A percentile compares a stretch with the other conserved stretches of the same genome.
These are phyloP conservation scores for Penicillium verrucosum DNA, from an alignment of 2,329 filamentous ascomycete genomes.

Conservation along the genomic window DNA sequence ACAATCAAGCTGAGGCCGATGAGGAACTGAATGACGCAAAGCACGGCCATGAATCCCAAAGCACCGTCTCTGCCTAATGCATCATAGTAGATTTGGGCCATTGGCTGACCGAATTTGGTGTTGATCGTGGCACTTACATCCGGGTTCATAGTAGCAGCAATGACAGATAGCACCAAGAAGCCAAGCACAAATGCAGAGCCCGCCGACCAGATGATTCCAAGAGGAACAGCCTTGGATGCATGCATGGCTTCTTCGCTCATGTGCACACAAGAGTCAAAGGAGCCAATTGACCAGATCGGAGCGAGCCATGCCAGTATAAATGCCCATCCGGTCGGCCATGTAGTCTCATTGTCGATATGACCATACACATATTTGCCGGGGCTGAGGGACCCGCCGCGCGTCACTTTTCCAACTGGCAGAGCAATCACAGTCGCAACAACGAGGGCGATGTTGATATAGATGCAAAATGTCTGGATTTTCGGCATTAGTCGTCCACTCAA, in stretches of 20 bases:
- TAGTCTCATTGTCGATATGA: conserved; percentile 55
- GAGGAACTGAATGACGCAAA: conserved; percentile 61
- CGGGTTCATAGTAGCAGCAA: conserved; percentile 57
- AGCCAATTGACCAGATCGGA: conserved; percentile 59
- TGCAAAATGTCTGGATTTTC: conserved; percentile 56
- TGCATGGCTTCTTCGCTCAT: conserved; percentile 62
- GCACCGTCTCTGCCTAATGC: conserved; percentile 59
- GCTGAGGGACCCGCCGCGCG: conserved; percentile 30
- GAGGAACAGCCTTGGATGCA: conserved; percentile 57
- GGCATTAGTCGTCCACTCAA: conserved; percentile 56
- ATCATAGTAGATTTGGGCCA: conserved; percentile 61
- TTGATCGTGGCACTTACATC: conserved; percentile 48
- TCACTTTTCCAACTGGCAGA: conserved; percentile 50
- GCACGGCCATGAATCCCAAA: conserved; percentile 56
- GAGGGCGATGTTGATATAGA: conserved; percentile 55
- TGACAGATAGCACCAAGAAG: conserved; percentile 56
- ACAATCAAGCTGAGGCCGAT: conserved; percentile 59
- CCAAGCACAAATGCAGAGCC: conserved; percentile 50
- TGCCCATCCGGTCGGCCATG: conserved; percentile 56
- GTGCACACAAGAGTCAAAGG: conserved; percentile 58
- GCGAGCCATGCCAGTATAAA: conserved; percentile 61
- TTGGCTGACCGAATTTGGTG: conserved; percentile 57
- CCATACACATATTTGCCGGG: conserved; percentile 53
- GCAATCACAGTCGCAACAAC: conserved; percentile 57
- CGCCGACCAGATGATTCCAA: conserved; percentile 48